phyloP scores from a whole-genome alignment of 2,329 filamentous ascomycete species.

The Dothideomycetes sp. region DNA sequence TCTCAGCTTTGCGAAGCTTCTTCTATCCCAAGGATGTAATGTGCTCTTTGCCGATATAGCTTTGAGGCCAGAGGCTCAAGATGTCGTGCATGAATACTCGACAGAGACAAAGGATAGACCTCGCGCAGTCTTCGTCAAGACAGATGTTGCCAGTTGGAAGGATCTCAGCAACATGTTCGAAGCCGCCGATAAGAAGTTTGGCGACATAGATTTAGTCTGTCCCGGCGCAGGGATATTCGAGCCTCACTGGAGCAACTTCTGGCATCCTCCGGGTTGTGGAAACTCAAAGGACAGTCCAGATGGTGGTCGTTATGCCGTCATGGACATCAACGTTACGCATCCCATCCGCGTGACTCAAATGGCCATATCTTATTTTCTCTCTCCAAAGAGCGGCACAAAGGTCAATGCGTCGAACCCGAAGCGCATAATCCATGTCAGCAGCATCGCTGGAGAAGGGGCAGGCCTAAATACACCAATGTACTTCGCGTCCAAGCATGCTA shows the following conservation, averaged over 20 bases:
- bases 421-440: slow-evolving; percentile 32
- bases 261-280: slow-evolving; percentile 32
- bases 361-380: slow-evolving; percentile 34
- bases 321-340: slow-evolving; percentile 39
- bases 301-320: slow-evolving; percentile 23
- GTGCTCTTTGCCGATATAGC: slow-evolving; percentile 38
- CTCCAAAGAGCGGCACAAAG: slow-evolving; percentile 19
- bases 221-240: slow-evolving; percentile 40
- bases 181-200: slow-evolving; percentile 37
- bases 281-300: slow-evolving; percentile 22
- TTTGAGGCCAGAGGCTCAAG: slow-evolving; percentile 35
- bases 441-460: slow-evolving; percentile 31
- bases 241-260: slow-evolving; percentile 37
- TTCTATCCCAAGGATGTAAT: slow-evolving; percentile 34
- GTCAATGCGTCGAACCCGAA: slow-evolving; percentile 31
- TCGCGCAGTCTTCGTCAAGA: slow-evolving; percentile 29
- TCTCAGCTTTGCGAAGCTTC: slow-evolving; percentile 32
- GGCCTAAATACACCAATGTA: slow-evolving; percentile 32
- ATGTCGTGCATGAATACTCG: slow-evolving; percentile 26
- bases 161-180: slow-evolving; percentile 40
- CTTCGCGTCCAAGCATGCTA: slow-evolving; percentile 33
- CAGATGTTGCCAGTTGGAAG: slow-evolving; percentile 38
- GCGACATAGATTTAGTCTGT: slow-evolving; percentile 34
- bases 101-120: slow-evolving; percentile 15
- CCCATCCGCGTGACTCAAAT: slow-evolving; percentile 37